A percentile compares a stretch with the other conserved stretches of the same genome.
Evolutionary conservation across 331 rosid genomes (phyloP).

Genomic region (Saraca asoca): DNA sequence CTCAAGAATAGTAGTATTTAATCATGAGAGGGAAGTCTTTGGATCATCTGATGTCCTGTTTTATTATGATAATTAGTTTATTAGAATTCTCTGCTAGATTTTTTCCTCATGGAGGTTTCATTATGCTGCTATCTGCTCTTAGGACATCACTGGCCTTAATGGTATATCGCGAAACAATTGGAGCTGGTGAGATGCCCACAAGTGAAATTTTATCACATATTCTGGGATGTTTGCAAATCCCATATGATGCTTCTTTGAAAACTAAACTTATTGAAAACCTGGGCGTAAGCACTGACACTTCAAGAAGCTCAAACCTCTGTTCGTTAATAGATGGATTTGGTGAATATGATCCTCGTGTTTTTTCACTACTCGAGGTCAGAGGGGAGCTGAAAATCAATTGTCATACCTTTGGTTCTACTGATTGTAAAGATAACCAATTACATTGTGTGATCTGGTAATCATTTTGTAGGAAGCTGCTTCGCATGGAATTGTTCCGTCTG

Average conservation of each 20-base stretch:
- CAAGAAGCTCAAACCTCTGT: conserved; percentile 62
- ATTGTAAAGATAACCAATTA: conserved; percentile 31
- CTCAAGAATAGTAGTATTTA: conserved; percentile 17
- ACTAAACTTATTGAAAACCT: conserved; percentile 68
- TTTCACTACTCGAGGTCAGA: conserved; percentile 88
- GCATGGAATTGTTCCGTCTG: conserved; percentile 74
- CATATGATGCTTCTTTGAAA: conserved; percentile 59
- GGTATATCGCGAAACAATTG: conserved; percentile 75
- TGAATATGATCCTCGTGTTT: conserved; percentile 89
- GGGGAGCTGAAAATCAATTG: conserved; percentile 34
- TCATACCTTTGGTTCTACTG: conserved; percentile 10
- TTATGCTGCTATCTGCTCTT: conserved; percentile 35
- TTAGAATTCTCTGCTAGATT: conserved; percentile 31
- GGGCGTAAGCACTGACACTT: conserved; percentile 55
- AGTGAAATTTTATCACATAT: conserved; percentile 72
- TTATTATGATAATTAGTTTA: conserved; percentile 25
- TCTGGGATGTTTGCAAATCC: conserved; percentile 88
- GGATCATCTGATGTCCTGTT: conserved; percentile 16
- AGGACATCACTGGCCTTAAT: conserved; percentile 85
- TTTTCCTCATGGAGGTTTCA: conserved; percentile 32
- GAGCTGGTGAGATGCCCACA: conserved; percentile 71
- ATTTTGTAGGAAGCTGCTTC: conserved; percentile 89
- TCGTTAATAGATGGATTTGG: conserved; percentile 91
- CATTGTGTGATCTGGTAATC: conserved; percentile 32
- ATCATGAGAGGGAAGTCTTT: conserved; percentile 6